phyloP scores from a whole-genome alignment of 108 stramenopile species.

The Nannochloropsis salina region DNA sequence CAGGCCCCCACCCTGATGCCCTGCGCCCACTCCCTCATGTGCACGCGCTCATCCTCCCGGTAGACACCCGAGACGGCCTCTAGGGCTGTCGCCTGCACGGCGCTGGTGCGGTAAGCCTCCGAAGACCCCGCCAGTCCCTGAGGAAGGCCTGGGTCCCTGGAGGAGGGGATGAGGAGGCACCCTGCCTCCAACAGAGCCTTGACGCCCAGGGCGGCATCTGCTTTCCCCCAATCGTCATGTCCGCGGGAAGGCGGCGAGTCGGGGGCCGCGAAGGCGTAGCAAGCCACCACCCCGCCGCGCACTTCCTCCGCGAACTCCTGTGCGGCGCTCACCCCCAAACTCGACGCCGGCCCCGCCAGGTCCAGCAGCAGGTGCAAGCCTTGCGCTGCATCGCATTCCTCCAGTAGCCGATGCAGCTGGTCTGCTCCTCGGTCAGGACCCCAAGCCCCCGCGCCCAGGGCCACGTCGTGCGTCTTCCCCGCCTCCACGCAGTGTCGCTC shows the following conservation, averaged over 20 bases:
- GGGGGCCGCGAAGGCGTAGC: not conserved
- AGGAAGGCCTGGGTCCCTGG: not conserved
- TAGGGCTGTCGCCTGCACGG: not conserved
- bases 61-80: not conserved
- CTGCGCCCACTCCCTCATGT: not conserved
- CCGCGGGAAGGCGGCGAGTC: not conserved
- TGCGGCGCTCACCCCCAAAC: constrained; percentile 7
- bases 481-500: not conserved
- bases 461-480: not conserved
- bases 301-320: not conserved
- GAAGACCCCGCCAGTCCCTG: not conserved
- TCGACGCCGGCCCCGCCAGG: not conserved
- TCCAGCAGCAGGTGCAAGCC: not conserved
- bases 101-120: not conserved
- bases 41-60: not conserved
- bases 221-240: not conserved
- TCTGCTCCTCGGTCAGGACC: not conserved
- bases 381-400: not conserved
- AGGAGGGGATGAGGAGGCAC: not conserved
- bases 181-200: constrained; percentile 14
- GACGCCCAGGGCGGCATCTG: not conserved
- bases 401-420: constrained; percentile 9
- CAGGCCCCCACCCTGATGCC: not conserved
- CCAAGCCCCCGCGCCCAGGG: not conserved
- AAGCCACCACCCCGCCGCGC: not conserved